These are phyloP conservation scores for Saprolegnia diclina DNA, from an alignment of 352 stramenopile genomes.

Conservation along the genomic window DNA sequence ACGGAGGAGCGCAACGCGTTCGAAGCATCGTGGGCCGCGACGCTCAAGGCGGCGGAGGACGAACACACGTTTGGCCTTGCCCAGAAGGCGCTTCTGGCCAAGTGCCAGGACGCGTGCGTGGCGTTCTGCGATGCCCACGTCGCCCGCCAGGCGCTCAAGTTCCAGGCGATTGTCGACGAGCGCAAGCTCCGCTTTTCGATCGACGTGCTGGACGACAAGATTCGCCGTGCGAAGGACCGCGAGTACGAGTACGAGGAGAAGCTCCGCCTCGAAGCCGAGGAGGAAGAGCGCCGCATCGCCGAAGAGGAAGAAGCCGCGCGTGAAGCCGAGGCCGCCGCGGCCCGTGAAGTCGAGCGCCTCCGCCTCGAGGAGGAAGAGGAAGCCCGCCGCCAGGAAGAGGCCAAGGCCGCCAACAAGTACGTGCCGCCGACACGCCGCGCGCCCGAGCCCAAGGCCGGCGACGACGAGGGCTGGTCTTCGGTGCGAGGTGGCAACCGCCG, in stretches of 20 bases:
- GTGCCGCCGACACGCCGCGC: conserved; percentile 5
- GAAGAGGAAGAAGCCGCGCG: conserved; percentile 56
- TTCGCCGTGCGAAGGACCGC: conserved; percentile 56
- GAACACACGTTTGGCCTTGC: conserved; percentile 86
- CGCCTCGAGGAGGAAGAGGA: conserved; percentile 42
- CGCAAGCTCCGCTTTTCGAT: conserved; percentile 84
- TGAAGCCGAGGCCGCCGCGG: conserved; percentile 24
- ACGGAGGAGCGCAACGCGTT: conserved; percentile 61
- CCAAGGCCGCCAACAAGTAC: conserved; percentile 20
- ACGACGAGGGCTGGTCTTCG: conserved; percentile 13
- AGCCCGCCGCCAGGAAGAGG: conserved; percentile 29
- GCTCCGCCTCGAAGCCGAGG: conserved; percentile 47
- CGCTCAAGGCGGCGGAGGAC: conserved; percentile 71
- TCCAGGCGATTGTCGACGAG: conserved; percentile 76
- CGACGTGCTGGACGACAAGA: conserved; percentile 53
- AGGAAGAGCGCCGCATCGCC: conserved; percentile 58
- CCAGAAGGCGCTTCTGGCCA: conserved; percentile 74
- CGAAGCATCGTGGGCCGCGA: conserved; percentile 69
- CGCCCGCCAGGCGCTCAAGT: conserved; percentile 69
- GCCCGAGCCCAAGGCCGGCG: conserved; percentile 1
- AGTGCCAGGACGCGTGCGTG: conserved; percentile 64
- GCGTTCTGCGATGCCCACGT: conserved; percentile 77
- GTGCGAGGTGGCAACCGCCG: conserved; percentile 14
- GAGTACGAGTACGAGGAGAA: conserved; percentile 64
- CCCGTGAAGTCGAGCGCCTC: conserved; percentile 22